A percentile compares a stretch with the other conserved stretches of the same genome.
phyloP scores from a whole-genome alignment of 2,329 filamentous ascomycete species.

The Metarhizium robertsii region DNA sequence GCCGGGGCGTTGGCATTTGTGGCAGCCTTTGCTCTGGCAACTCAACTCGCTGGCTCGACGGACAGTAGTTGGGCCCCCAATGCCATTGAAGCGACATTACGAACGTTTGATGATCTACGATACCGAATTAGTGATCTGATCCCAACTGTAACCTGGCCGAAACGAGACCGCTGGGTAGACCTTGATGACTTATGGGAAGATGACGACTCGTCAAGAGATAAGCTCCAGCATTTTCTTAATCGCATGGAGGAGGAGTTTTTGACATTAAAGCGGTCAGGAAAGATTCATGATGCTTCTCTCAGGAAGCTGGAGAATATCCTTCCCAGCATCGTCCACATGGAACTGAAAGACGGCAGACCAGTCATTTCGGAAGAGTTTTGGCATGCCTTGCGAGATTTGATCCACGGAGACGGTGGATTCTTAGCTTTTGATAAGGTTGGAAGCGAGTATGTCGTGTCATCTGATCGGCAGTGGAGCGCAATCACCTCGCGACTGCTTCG shows the following conservation, averaged over 20 bases:
- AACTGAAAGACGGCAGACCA: constrained; percentile 39
- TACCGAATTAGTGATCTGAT: constrained; percentile 14
- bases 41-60: not conserved
- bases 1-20: constrained; percentile 5
- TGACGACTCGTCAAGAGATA: constrained; percentile 10
- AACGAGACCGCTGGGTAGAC: constrained; percentile 12
- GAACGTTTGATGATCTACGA: constrained; percentile 4
- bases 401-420: constrained; percentile 38
- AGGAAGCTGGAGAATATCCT: constrained; percentile 38
- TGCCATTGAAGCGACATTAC: constrained; percentile 1
- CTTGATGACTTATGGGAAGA: constrained; percentile 10
- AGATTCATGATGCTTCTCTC: constrained; percentile 28
- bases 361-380: constrained; percentile 55
- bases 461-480: constrained; percentile 37
- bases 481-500: constrained; percentile 32
- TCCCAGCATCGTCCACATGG: constrained; percentile 48
- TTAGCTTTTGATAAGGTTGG: constrained; percentile 34
- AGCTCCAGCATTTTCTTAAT: constrained; percentile 14
- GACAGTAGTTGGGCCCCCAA: constrained; percentile 7
- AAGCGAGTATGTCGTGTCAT: constrained; percentile 28
- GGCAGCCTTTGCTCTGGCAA: constrained; percentile 4
- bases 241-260: constrained; percentile 21
- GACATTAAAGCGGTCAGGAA: constrained; percentile 18
- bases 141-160: constrained; percentile 19
- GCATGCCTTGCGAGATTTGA: constrained; percentile 51